Evolutionary conservation across 768 basidiomycete genomes (phyloP), one percentile per base, ranked within the genome.

Genomic region (Paxillus involutus): DNA sequence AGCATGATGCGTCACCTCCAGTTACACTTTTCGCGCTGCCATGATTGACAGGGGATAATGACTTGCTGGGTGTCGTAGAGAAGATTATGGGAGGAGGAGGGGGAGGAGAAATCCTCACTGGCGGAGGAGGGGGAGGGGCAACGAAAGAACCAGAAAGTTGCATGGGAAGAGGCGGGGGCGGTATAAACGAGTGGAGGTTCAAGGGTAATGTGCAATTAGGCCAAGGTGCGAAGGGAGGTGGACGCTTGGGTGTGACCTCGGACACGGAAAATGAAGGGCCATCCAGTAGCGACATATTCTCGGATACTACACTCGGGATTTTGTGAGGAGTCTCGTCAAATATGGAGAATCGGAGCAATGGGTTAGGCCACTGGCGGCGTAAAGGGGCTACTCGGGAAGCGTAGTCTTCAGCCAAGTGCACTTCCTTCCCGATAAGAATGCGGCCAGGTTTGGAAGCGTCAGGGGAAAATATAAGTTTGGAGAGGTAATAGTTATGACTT

Each of bases 401-500:
- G 61, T 88, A 92, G 53, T 90, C 85, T 19, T 80, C 77, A 2
- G 75, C 74, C 46, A 73, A 75, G 63, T 78, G 82, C 13, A 84
- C 82, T 63, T 87, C 83, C 51, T 71, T 79, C 47, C 77, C 81
- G 53, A 91, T 76, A 32, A 90, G 71, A 44, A 90, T 81, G 36
- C 84, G 82, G 42, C 77, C 72, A 6, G 80, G 67, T 53, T 75
- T 72, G 14, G 73, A 72, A n/a, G 79, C 75, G 56, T 84, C 77
- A 6, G 84, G 84, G 41, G 84, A 85, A 69, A 91, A 89, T 17
- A 89, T 70, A 46, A 92, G 78, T 54, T 80, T 83, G 46, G 84
- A 83, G 51, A 90, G 72, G 74, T 79, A 82, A 71, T 80, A 86
- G 51, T 70, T 76, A 53, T 79, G 73, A 63, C 76, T 78, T 46